phyloP scores from a whole-genome alignment of 805 yeast species.

The Saccharomycopsis javanensis region DNA sequence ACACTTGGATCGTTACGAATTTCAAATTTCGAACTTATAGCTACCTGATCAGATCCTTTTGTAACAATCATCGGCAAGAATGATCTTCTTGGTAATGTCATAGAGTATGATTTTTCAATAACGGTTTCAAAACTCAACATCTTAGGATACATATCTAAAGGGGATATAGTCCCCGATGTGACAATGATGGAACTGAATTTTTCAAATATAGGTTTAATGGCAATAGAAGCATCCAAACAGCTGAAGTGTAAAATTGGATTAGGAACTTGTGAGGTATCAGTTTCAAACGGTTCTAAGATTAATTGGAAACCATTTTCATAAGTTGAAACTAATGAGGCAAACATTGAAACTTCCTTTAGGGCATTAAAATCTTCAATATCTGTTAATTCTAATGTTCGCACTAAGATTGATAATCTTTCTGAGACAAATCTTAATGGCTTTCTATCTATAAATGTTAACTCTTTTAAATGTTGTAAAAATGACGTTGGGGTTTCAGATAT shows the following conservation, averaged over 20 bases:
- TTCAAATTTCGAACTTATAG: conserved; percentile 91
- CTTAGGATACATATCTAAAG: conserved; percentile 96
- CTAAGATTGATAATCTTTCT: conserved; percentile 79
- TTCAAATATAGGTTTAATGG: conserved; percentile 94
- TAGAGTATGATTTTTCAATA: conserved; percentile 87
- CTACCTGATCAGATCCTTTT: conserved; percentile 96
- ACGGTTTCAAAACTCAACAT: conserved; percentile 93
- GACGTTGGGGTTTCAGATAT: conserved; percentile 96
- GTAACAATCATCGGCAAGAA: conserved; percentile 94
- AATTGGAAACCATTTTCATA: conserved; percentile 89
- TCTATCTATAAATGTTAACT: conserved; percentile 81
- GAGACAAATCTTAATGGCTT: conserved; percentile 90
- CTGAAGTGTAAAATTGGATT: conserved; percentile 90
- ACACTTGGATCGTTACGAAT: conserved; percentile 97
- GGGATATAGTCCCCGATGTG: conserved; percentile 97
- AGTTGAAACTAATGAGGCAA: conserved; percentile 92
- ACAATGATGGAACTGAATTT: conserved; percentile 85
- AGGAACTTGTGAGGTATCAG: conserved; percentile 88
- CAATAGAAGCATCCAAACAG: conserved; percentile 95
- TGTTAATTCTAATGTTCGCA: conserved; percentile 76
- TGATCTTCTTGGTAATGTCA: conserved; percentile 88
- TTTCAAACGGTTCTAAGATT: conserved; percentile 91
- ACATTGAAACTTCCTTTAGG: conserved; percentile 88
- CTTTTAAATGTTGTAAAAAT: conserved; percentile 86
- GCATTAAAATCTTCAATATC: conserved; percentile 91